Evolutionary conservation across 768 basidiomycete genomes (phyloP), one percentile per base, ranked within the genome.

Genomic region (Hygrophoropsis aurantiaca): DNA sequence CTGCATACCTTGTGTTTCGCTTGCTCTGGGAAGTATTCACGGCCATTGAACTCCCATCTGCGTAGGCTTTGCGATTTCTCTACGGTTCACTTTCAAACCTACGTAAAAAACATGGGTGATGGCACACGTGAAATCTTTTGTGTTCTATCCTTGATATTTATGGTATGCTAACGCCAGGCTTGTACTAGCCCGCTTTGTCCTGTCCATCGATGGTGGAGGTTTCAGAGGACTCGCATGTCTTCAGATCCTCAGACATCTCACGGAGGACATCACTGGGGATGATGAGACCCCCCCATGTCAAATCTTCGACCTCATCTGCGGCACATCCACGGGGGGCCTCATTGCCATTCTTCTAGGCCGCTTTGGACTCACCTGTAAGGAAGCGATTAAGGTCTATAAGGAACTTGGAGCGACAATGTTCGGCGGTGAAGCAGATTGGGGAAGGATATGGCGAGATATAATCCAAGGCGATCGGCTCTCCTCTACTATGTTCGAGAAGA

Each of bases 291-390:
- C 26, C 20, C 42, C 42, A 35, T 44, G 42, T 23, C 42, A 44
- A 30, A 26, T 44, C 32, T 44, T 44, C 42, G 42, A 44, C 26
- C 42, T 44, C 32, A 44, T 44, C 42, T 27, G 42, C 32, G 42
- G 42, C 15, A 35, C 26, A 27, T 27, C 26, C 13, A 44, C 25
- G 15, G 42, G 42, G 1, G 42, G 42, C 18, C 25, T 44, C 7
- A 44, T 44, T 30, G 42, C 42, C 42, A 44, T 44, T 44, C 42
- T 44, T 13, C 13, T 44, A 7, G 42, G 42, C 23, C 42, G 40
- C 16, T 21, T 40, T 40, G 40, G 40, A 10, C n/a, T 40, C 16
- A 40, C 20, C 40, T 40, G 40, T 25, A 15, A 40, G 16, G 40
- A 40, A 40, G 40, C 40, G 40, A 40, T 40, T n/a, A 23, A 40